phyloP scores from a whole-genome alignment of 352 stramenopile species.

The Phytophthora citrophthora region DNA sequence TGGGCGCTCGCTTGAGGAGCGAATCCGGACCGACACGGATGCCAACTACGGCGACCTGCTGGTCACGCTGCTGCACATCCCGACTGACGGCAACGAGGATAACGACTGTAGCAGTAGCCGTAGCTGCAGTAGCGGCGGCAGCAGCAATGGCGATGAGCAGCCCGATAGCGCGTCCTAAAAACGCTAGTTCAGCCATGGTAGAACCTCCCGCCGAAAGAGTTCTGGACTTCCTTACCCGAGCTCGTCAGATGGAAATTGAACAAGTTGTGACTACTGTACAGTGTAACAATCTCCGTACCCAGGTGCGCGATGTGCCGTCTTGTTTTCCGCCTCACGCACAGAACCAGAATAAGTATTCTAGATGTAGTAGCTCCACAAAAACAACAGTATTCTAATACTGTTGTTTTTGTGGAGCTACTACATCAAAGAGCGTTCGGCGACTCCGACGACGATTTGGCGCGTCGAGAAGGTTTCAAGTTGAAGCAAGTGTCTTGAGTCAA shows the following conservation, averaged over 20 bases:
- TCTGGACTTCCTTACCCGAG: no score
- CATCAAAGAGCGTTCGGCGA: no score
- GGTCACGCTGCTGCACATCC: conserved; percentile 54
- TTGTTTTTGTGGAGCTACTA: no score
- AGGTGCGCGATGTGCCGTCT: no score
- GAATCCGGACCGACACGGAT: conserved; percentile 61
- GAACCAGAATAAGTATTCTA: no score
- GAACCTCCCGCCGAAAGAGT: no score
- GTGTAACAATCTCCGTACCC: conserved; percentile 2
- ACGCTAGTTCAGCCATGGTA: background rate
- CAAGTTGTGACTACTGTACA: conserved; percentile 15
- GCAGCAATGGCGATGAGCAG: conserved; percentile 5
- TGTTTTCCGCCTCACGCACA: no score
- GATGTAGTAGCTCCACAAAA: no score
- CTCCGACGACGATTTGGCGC: no score
- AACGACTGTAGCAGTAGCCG: background rate
- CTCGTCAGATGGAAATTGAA: conserved; percentile 6
- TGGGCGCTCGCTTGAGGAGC: conserved; percentile 50
- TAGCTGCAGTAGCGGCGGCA: conserved; percentile 1
- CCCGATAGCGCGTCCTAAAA: conserved; percentile 6
- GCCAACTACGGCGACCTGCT: conserved; percentile 63
- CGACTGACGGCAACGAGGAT: conserved; percentile 10
- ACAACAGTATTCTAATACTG: no score
- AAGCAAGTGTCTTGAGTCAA: no score
- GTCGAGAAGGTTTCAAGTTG: no score